Base-by-base conservation (phyloP, 352 stramenopile species). In the Phytophthora fragariaefolia region DNA sequence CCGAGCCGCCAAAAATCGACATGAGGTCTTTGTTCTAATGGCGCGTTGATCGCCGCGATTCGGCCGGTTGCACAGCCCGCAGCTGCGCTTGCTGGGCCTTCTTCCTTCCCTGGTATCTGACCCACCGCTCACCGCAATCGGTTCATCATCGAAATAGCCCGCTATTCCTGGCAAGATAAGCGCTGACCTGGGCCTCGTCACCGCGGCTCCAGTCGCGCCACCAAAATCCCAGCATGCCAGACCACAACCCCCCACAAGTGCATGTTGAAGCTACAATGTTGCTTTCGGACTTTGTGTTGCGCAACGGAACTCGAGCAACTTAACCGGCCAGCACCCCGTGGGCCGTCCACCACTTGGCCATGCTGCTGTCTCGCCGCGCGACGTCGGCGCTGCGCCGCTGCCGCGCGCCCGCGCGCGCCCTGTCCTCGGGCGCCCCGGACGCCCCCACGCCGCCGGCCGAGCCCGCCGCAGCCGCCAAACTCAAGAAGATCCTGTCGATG, bases 1-100 rank as follows among this genome's bases (percentile, higher is more conserved):
- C 84, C 3, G 86, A 93, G 57, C 82, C 77, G 13, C 83, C 84
- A 65, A 95, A 95, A 67, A 95, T 93, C 48, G 84, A 89, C 83
- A 91, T 91, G 47, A n/a, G 30, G 26, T 10, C 18, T 50, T 46
- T 40, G 23, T 49, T 9, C 15, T 58, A 58, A 45, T 58, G 50
- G 1, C 18, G 10, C 28, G 36, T 54, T 32, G 36, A 18, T 10
- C 17, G 10, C 10, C 28, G 7, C 40, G 24, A n/a, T n/a, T n/a
- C n/a, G n/a, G n/a, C n/a, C n/a, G n/a, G n/a, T n/a, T n/a, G n/a
- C n/a, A n/a, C n/a, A n/a, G n/a, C 18, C 6, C 32, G 9, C 40
- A 43, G n/a, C 49, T 51, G 22, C 40, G 23, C 24, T 36, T 24
- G 13, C 36, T 23, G 18, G 40, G 4, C 36, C 15, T 27, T 43